Conservation (phyloP, 2,329 filamentous ascomycete species). For the Aspergillus sojae region DNA sequence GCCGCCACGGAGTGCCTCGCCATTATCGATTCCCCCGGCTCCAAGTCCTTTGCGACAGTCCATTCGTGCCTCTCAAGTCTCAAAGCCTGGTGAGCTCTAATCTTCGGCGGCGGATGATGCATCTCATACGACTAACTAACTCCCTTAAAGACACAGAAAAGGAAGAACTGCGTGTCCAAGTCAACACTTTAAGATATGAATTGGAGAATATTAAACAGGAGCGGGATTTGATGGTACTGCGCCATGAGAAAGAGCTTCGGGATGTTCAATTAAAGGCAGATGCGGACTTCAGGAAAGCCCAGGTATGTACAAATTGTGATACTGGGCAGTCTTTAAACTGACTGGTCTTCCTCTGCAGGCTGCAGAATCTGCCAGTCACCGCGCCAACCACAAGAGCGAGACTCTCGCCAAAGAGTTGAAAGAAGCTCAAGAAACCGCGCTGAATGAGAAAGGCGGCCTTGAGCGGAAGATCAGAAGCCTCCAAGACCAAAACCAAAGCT, state of each 20-base stretch:
- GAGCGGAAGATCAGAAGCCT: constrained; percentile 58
- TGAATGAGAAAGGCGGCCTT: constrained; percentile 58
- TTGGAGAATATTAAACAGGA: constrained; percentile 86
- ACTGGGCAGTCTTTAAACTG: neutral
- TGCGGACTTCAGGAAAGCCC: constrained; percentile 73
- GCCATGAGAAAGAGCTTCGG: constrained; percentile 81
- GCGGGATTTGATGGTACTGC: constrained; percentile 74
- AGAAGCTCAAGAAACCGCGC: constrained; percentile 55
- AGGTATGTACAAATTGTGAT: constrained; percentile 40
- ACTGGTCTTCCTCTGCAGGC: constrained; percentile 32
- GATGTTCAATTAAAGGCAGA: constrained; percentile 81
- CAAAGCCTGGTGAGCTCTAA: constrained; percentile 40
- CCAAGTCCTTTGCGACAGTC: constrained; percentile 42
- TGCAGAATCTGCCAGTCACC: constrained; percentile 56
- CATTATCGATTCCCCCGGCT: constrained; percentile 37
- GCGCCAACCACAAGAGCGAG: constrained; percentile 58
- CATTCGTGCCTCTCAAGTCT: constrained; percentile 33
- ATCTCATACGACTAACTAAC: constrained; percentile 13
- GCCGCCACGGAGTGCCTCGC: constrained; percentile 56
- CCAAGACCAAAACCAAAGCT: constrained; percentile 70
- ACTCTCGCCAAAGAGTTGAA: constrained; percentile 57
- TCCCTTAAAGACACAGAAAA: constrained; percentile 47
- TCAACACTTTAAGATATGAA: constrained; percentile 86
- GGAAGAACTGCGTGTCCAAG: constrained; percentile 84
- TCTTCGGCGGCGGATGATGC: neutral